Conservation (phyloP, 2,329 filamentous ascomycete species). For the Penicillium sp. region DNA sequence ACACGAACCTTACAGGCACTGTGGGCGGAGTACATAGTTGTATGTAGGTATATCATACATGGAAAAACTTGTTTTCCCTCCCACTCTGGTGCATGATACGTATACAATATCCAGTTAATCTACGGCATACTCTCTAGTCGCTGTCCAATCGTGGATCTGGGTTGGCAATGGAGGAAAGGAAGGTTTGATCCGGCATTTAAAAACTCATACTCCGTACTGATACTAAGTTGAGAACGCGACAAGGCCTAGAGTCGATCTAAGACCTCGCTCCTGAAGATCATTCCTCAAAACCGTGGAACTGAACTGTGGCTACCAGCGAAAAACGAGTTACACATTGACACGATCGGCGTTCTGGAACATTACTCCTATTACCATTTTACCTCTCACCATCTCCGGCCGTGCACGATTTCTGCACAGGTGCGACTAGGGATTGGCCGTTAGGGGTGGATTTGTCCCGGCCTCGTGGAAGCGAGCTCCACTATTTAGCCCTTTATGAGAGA, state of each 20-base stretch:
- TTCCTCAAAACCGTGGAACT: slow-evolving; percentile 4
- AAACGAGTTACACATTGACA: slow-evolving; percentile 7
- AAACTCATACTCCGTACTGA: not conserved
- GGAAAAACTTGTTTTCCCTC: not conserved
- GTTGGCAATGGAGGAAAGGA: not conserved
- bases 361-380: slow-evolving; percentile 1
- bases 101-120: not conserved
- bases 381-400: slow-evolving; percentile 10
- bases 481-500: slow-evolving; percentile 20
- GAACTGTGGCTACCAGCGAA: slow-evolving; percentile 1
- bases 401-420: slow-evolving; percentile 22
- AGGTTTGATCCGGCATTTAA: not conserved
- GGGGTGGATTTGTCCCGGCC: slow-evolving; percentile 17
- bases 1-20: slow-evolving; percentile 15
- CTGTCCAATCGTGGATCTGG: not conserved
- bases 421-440: slow-evolving; percentile 23
- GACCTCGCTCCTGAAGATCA: slow-evolving; percentile 15
- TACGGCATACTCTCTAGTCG: not conserved
- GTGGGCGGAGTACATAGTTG: not conserved
- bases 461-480: slow-evolving; percentile 31
- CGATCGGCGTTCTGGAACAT: slow-evolving; percentile 28
- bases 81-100: not conserved
- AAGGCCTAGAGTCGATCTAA: slow-evolving; percentile 4
- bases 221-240: slow-evolving; percentile 1
- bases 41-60: not conserved